Evolutionary conservation across 768 basidiomycete genomes (phyloP).

Genomic region (Calocera viscosa): DNA sequence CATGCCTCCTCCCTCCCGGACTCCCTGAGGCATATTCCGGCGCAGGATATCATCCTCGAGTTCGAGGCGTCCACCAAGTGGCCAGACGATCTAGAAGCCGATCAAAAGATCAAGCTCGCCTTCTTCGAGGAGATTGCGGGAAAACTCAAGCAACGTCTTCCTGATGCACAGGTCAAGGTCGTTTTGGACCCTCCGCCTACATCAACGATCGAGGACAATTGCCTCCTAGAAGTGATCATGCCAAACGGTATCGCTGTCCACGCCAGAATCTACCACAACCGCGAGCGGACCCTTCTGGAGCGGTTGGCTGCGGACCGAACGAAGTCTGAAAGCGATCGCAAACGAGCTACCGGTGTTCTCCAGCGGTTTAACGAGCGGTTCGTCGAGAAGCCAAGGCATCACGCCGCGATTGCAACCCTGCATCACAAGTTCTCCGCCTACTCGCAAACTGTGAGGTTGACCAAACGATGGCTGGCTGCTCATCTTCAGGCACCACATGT

Average conservation of each 20-base stretch:
- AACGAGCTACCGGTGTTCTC: constrained; percentile 44
- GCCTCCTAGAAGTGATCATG: constrained; percentile 63
- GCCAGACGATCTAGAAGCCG: constrained; percentile 87
- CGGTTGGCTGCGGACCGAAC: constrained; percentile 40
- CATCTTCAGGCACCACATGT: constrained; percentile 70
- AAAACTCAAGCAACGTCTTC: constrained; percentile 31
- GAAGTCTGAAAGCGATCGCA: constrained; percentile 32
- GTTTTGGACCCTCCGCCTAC: constrained; percentile 23
- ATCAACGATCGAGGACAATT: constrained; percentile 54
- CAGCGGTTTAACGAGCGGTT: constrained; percentile 58
- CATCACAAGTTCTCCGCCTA: constrained; percentile 70
- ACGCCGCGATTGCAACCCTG: constrained; percentile 65
- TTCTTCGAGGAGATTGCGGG: constrained; percentile 73
- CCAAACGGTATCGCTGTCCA: constrained; percentile 79
- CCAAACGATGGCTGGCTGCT: constrained; percentile 84
- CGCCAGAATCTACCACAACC: constrained; percentile 73
- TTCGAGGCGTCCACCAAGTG: constrained; percentile 88
- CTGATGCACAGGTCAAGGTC: constrained; percentile 35
- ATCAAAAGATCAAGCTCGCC: constrained; percentile 89
- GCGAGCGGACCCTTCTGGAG: constrained; percentile 69
- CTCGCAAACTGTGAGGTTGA: constrained; percentile 70
- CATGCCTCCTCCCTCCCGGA: constrained; percentile 30
- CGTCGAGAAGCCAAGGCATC: constrained; percentile 70
- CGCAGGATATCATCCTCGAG: constrained; percentile 65
- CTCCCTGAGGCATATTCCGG: constrained; percentile 52